A percentile compares a stretch with the other conserved stretches of the same genome.
phyloP scores from a whole-genome alignment of 306 rosid species.

The Benincasa hispida region DNA sequence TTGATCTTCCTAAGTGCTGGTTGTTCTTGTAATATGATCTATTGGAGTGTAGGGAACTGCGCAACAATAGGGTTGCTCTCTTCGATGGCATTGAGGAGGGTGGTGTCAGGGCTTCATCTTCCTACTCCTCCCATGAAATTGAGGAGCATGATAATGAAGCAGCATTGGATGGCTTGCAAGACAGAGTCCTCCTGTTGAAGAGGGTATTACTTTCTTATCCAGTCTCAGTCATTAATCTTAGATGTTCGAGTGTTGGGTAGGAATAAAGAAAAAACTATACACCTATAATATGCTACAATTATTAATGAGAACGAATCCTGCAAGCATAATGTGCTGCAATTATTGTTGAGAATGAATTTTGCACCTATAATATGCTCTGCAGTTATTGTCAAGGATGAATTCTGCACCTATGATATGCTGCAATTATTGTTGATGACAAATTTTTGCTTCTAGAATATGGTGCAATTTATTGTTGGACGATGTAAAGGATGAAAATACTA shows the following conservation, averaged over 20 bases:
- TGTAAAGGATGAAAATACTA: not conserved
- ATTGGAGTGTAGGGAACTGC: conserved; percentile 23
- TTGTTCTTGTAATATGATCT: not conserved
- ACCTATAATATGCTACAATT: not conserved
- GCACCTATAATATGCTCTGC: not conserved
- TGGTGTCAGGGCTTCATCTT: conserved; percentile 40
- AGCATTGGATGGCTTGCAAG: conserved; percentile 83
- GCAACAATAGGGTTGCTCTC: conserved; percentile 33
- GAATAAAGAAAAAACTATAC: not conserved
- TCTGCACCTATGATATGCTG: not conserved
- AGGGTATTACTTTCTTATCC: conserved; percentile 35
- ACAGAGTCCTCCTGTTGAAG: conserved; percentile 78
- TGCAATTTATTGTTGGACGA: not conserved
- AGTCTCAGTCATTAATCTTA: not conserved
- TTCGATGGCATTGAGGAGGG: conserved; percentile 60
- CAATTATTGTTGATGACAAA: not conserved
- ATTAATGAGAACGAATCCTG: not conserved
- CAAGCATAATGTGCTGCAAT: not conserved
- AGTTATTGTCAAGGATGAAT: not conserved
- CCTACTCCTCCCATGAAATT: conserved; percentile 69
- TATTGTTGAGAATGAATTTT: not conserved
- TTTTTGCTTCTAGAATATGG: not conserved
- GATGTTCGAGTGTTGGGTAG: not conserved
- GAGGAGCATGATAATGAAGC: conserved; percentile 85
- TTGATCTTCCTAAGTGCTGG: not conserved